phyloP scores from a whole-genome alignment of 768 basidiomycete species.

The Tephrocybe sp. region DNA sequence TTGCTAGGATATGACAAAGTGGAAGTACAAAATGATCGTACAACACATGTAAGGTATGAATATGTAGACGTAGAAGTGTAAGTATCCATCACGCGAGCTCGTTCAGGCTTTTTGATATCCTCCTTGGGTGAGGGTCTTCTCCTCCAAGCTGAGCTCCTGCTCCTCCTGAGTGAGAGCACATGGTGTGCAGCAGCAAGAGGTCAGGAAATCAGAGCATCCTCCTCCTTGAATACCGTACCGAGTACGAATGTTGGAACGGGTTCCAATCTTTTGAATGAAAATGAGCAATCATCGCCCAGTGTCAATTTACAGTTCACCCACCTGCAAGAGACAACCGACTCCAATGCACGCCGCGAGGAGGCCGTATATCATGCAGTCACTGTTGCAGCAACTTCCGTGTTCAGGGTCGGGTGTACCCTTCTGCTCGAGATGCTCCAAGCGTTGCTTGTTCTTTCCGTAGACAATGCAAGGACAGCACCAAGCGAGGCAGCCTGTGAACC shows the following conservation, averaged over 20 bases:
- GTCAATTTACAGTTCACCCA: slow-evolving; percentile 7
- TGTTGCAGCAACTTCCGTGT: slow-evolving; percentile 26
- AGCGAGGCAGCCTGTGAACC: slow-evolving; percentile 25
- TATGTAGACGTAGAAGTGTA: not conserved
- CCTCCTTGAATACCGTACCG: slow-evolving; percentile 40
- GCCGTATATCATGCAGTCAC: slow-evolving; percentile 30
- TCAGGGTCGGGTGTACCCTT: slow-evolving; percentile 35
- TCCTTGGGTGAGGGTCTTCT: slow-evolving; percentile 17
- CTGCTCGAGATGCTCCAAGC: slow-evolving; percentile 29
- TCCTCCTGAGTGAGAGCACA: slow-evolving; percentile 45
- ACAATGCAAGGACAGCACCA: slow-evolving; percentile 39
- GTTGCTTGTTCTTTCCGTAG: slow-evolving; percentile 35
- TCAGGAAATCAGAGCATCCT: slow-evolving; percentile 29
- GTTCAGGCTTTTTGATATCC: slow-evolving; percentile 13
- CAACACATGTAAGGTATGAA: not conserved
- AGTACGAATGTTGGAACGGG: slow-evolving; percentile 22
- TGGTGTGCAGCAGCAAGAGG: slow-evolving; percentile 34
- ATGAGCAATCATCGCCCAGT: too few species aligned
- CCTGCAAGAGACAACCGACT: slow-evolving; percentile 33
- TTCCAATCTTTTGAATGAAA: not conserved
- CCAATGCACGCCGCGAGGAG: slow-evolving; percentile 20
- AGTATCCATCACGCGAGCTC: not conserved
- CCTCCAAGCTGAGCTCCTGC: slow-evolving; percentile 41
- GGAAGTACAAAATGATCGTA: too few species aligned
- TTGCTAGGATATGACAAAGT: too few species aligned